Evolutionary conservation across 305 asterid species (phyloP).

Genomic region (Fraxinus paxiana): DNA sequence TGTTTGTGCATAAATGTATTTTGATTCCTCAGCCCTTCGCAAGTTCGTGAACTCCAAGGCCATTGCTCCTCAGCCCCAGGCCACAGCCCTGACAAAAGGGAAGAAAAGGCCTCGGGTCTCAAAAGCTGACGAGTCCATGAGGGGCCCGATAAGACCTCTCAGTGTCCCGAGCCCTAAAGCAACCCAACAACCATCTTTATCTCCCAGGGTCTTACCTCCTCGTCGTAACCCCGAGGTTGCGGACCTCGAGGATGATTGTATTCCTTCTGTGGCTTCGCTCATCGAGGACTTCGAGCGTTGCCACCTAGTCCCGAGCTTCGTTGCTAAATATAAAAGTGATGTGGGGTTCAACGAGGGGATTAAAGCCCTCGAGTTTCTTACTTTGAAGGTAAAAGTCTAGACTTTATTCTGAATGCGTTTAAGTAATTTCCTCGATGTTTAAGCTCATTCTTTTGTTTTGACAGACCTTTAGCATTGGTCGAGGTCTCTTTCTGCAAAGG

Average conservation of each 20-base stretch:
- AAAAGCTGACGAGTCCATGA: background rate
- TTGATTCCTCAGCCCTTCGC: background rate
- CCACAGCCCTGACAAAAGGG: background rate
- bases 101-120: background rate
- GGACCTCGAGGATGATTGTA: background rate
- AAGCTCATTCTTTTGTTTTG: background rate
- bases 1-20: background rate
- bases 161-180: background rate
- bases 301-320: background rate
- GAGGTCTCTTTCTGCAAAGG: background rate
- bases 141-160: background rate
- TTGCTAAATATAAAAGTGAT: background rate
- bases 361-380: background rate
- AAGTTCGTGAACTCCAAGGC: background rate
- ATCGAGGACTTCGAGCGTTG: background rate
- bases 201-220: background rate
- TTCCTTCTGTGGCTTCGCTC: background rate
- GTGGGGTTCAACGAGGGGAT: background rate
- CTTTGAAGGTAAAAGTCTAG: background rate
- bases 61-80: background rate
- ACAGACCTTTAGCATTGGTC: background rate
- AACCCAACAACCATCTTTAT: background rate
- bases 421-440: background rate
- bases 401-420: background rate
- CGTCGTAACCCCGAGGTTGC: background rate